phyloP scores from a whole-genome alignment of 2,329 filamentous ascomycete genomes.

The Aureobasidium subglaciale region DNA sequence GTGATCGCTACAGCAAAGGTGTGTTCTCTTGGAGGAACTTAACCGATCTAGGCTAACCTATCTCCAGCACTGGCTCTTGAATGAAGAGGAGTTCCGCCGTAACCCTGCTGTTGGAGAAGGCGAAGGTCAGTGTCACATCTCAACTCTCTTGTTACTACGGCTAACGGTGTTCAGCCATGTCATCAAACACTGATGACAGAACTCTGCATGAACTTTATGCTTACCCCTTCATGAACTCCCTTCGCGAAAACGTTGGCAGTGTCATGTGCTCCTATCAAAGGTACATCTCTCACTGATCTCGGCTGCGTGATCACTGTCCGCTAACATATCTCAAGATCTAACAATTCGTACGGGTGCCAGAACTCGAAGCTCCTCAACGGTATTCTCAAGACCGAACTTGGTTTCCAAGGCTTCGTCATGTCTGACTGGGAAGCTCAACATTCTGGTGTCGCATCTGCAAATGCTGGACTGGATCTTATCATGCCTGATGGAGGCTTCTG shows the following conservation, averaged over 20 bases:
- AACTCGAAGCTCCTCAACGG: slow-evolving; percentile 62
- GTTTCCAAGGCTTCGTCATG: slow-evolving; percentile 64
- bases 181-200: slow-evolving; percentile 24
- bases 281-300: no score
- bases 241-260: slow-evolving; percentile 24
- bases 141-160: no score
- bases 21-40: no score
- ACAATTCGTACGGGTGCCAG: slow-evolving; percentile 51
- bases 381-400: slow-evolving; percentile 64
- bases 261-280: slow-evolving; percentile 31
- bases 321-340: no score
- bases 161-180: slow-evolving; percentile 16
- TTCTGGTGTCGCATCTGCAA: slow-evolving; percentile 50
- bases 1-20: slow-evolving; percentile 47
- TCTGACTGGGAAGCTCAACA: slow-evolving; percentile 60
- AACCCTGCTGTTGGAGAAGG: slow-evolving; percentile 24
- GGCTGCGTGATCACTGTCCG: no score
- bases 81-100: slow-evolving; percentile 18
- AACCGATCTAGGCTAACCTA: slow-evolving; percentile 28
- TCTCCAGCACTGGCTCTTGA: slow-evolving; percentile 31
- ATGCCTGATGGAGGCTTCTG: slow-evolving; percentile 46
- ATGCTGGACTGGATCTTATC: slow-evolving; percentile 58
- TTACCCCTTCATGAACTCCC: slow-evolving; percentile 27
- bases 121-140: not conserved
- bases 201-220: slow-evolving; percentile 25